A percentile compares a stretch with the other conserved stretches of the same genome.
phyloP scores from a whole-genome alignment of 2,329 filamentous ascomycete genomes.

The Trichoderma sp. region DNA sequence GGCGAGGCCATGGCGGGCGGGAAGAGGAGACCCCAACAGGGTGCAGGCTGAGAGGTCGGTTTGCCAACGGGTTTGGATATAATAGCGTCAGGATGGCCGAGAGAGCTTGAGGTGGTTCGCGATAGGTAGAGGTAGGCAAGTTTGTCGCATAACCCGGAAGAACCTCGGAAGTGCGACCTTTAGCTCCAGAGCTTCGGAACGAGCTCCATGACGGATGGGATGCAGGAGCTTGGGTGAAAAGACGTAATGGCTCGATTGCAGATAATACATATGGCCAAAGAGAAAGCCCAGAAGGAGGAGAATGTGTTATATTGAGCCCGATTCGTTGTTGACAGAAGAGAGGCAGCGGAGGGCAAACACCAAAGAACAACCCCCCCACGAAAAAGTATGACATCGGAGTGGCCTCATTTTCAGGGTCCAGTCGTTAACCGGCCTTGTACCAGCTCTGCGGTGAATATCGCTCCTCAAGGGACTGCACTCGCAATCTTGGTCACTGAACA shows the following conservation, averaged over 20 bases:
- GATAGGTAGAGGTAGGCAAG: background rate
- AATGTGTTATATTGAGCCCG: background rate
- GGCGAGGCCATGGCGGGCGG: conserved; percentile 62
- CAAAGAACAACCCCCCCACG: no score
- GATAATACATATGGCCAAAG: background rate
- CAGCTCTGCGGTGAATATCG: no score
- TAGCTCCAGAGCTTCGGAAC: background rate
- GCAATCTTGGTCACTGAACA: background rate
- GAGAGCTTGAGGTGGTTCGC: conserved; percentile 6
- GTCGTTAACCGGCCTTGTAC: no score
- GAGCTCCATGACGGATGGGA: background rate
- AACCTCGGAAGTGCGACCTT: conserved; percentile 8
- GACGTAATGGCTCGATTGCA: background rate
- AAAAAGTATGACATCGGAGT: no score
- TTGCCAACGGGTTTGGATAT: conserved; percentile 23
- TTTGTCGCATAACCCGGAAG: conserved; percentile 11
- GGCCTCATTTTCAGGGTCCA: no score
- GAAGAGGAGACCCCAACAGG: background rate
- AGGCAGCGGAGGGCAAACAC: no score
- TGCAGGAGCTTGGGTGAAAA: background rate
- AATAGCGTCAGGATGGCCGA: background rate
- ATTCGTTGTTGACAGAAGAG: no score
- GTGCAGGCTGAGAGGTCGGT: conserved; percentile 1
- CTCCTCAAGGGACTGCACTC: no score
- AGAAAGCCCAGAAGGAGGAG: background rate